Conservation (phyloP, 208 protist species). For the Naegleria fowleri region DNA sequence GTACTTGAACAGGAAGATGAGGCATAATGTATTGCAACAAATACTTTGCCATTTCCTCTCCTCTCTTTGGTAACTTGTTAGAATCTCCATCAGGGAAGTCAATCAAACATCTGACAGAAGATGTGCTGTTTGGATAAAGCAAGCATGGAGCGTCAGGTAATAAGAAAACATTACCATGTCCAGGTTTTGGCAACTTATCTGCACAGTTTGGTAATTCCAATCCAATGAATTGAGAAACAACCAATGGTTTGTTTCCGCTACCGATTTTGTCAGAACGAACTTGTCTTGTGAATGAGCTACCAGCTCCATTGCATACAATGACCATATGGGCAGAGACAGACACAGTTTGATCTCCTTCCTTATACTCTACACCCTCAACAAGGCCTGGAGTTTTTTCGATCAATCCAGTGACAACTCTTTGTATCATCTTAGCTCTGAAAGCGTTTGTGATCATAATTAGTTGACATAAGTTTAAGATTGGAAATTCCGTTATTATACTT, state of each 20-base stretch:
- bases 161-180: conserved; percentile 79
- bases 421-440: background rate
- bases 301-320: conserved; percentile 83
- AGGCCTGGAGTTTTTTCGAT: background rate
- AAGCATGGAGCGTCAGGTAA: conserved; percentile 77
- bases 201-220: conserved; percentile 60
- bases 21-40: conserved; percentile 67
- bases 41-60: conserved; percentile 68
- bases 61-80: conserved; percentile 48
- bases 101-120: conserved; percentile 68
- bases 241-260: conserved; percentile 61
- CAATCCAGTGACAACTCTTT: background rate
- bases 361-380: conserved; percentile 26
- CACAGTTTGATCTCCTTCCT: conserved; percentile 44
- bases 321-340: conserved; percentile 67
- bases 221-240: conserved; percentile 78
- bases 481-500: too few species aligned
- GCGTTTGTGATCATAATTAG: too few species aligned
- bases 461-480: too few species aligned
- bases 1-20: conserved; percentile 64
- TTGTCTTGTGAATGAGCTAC: conserved; percentile 76
- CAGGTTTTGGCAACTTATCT: conserved; percentile 60
- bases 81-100: conserved; percentile 65
- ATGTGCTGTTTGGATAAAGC: conserved; percentile 69
- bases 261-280: conserved; percentile 52